phyloP scores from a whole-genome alignment of 2,329 filamentous ascomycete genomes.

The Fusarium subglutinans region DNA sequence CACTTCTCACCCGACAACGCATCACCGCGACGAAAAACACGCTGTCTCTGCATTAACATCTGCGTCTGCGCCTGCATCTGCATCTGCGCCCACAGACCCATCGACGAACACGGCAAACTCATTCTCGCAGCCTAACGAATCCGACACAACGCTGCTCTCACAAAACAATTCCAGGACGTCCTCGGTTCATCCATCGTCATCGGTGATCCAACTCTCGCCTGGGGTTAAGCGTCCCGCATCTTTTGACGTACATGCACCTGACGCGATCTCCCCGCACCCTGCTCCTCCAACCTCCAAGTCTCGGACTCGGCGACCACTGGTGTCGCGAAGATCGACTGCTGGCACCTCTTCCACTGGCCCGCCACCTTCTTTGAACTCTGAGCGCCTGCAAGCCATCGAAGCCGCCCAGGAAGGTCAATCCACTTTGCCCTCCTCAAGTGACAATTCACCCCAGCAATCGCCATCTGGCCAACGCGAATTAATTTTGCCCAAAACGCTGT shows the following conservation, averaged over 20 bases:
- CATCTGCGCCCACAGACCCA: conserved; percentile 23
- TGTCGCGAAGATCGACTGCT: conserved; percentile 50
- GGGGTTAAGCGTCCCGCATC: conserved; percentile 41
- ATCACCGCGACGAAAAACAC: conserved; percentile 43
- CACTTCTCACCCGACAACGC: conserved; percentile 42
- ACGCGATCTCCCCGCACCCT: conserved; percentile 39
- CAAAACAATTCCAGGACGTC: conserved; percentile 47
- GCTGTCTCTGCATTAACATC: conserved; percentile 27
- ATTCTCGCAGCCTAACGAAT: conserved; percentile 8
- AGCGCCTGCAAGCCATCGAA: conserved; percentile 47
- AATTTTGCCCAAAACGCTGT: conserved; percentile 56
- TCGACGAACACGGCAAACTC: conserved; percentile 20
- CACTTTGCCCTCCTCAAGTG: conserved; percentile 31
- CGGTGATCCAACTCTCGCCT: conserved; percentile 36
- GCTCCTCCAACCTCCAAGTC: conserved; percentile 44
- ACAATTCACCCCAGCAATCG: conserved; percentile 35
- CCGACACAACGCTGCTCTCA: conserved; percentile 32
- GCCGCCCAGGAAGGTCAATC: conserved; percentile 35
- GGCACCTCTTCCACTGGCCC: conserved; percentile 46
- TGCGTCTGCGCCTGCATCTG: conserved; percentile 21
- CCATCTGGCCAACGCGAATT: conserved; percentile 58
- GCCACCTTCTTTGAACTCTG: conserved; percentile 46
- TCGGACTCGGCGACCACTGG: conserved; percentile 51
- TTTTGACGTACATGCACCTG: conserved; percentile 40
- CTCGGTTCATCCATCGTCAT: conserved; percentile 47